Evolutionary conservation across 768 basidiomycete genomes (phyloP).

Genomic region (Suillus clintonianus): DNA sequence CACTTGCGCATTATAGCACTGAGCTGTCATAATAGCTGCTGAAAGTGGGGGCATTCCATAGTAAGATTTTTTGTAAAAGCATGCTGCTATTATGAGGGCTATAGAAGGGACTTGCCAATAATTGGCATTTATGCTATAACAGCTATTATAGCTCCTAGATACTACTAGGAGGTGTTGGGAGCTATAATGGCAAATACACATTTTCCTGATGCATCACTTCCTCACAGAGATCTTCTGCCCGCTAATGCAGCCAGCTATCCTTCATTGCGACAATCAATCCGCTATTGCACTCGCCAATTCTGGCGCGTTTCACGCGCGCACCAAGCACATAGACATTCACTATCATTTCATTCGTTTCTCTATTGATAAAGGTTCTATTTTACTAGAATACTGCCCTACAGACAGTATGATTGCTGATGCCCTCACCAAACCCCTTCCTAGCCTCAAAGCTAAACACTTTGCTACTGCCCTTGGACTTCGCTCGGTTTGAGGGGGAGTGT

Average conservation of each 20-base stretch:
- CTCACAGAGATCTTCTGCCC: constrained; percentile 20
- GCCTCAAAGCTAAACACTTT: constrained; percentile 1
- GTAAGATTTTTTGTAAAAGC: background rate
- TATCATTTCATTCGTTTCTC: constrained; percentile 3
- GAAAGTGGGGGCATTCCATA: background rate
- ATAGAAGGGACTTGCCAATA: no score
- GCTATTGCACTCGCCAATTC: background rate
- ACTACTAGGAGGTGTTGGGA: no score
- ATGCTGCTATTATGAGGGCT: no score
- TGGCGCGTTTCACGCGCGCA: background rate
- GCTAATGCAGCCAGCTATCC: constrained; percentile 10
- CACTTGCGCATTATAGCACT: background rate
- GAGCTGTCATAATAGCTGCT: background rate
- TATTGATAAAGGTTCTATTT: background rate
- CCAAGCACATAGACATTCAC: background rate
- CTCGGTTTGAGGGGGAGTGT: constrained; percentile 6
- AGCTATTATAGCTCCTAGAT: no score
- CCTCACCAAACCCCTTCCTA: constrained; percentile 6
- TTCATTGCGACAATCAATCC: constrained; percentile 7
- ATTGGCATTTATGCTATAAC: no score
- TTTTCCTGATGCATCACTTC: no score
- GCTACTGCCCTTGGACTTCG: background rate
- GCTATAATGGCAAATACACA: no score
- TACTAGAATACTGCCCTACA: constrained; percentile 11
- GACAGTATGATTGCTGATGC: constrained; percentile 23